Conservation (phyloP, 768 basidiomycete species). For the Agrocybe pediades region DNA sequence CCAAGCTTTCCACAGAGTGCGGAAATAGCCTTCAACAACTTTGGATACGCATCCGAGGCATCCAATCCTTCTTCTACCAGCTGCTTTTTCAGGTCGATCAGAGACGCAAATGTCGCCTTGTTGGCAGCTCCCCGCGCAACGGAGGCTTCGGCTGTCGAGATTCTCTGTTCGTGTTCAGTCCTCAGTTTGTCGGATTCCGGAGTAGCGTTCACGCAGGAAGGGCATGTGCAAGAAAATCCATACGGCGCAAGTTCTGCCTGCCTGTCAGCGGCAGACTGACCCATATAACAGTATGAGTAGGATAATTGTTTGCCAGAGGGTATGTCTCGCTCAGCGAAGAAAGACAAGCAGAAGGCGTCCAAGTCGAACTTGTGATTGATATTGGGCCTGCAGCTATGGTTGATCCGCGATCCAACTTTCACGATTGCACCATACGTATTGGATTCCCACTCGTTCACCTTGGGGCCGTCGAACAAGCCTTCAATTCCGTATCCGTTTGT, state of each 20-base stretch:
- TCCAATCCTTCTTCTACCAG: background rate
- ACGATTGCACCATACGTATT: conserved; percentile 21
- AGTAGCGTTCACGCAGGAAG: conserved; percentile 24
- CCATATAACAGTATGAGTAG: conserved; percentile 25
- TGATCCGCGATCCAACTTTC: conserved; percentile 19
- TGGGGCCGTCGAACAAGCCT: background rate
- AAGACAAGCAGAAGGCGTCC: conserved; percentile 29
- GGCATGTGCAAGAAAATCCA: conserved; percentile 27
- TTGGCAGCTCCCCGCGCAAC: too few relatives aligned
- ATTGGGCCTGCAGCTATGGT: conserved; percentile 31
- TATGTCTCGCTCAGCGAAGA: conserved; percentile 28
- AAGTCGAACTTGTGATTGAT: conserved; percentile 26
- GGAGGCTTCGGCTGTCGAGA: background rate
- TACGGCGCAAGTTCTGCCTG: conserved; percentile 27
- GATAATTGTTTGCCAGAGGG: conserved; percentile 33
- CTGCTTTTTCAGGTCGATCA: background rate
- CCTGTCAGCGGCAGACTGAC: conserved; percentile 20
- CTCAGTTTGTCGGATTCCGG: conserved; percentile 23
- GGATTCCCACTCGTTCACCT: conserved; percentile 19
- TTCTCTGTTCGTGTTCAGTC: conserved; percentile 6
- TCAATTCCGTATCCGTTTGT: conserved; percentile 32
- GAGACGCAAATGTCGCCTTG: too few relatives aligned
- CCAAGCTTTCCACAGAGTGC: background rate
- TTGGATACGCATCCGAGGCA: background rate
- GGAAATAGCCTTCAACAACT: background rate